phyloP scores from a whole-genome alignment of 1,284 basidiomycete genomes.

The Trichosporon inkin region DNA sequence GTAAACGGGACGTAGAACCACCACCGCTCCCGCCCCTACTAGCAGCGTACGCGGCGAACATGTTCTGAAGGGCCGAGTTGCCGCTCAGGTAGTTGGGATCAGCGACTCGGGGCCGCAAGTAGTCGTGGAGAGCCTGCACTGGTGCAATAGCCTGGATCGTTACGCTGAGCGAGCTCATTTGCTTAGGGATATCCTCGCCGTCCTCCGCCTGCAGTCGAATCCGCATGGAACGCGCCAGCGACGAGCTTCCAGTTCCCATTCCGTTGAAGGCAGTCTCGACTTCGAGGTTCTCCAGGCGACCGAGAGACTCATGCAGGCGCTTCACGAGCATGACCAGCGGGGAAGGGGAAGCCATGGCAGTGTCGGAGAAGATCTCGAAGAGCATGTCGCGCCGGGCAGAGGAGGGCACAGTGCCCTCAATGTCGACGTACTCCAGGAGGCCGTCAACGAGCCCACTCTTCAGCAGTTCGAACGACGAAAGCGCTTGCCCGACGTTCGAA shows the following conservation, averaged over 20 bases:
- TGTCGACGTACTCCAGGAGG: slow-evolving; percentile 74
- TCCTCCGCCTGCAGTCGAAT: slow-evolving; percentile 82
- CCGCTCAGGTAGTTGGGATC: slow-evolving; percentile 60
- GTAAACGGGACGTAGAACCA: slow-evolving; percentile 55
- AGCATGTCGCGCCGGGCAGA: slow-evolving; percentile 65
- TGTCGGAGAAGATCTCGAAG: slow-evolving; percentile 66
- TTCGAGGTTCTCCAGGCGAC: slow-evolving; percentile 88
- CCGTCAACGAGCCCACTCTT: slow-evolving; percentile 90
- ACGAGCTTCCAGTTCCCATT: slow-evolving; percentile 18
- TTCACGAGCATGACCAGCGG: slow-evolving; percentile 81
- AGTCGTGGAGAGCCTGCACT: slow-evolving; percentile 90
- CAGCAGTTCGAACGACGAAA: slow-evolving; percentile 93
- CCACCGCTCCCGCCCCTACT: slow-evolving; percentile 21
- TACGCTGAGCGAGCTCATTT: slow-evolving; percentile 80
- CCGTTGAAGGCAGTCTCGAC: slow-evolving; percentile 68
- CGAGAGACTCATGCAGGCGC: slow-evolving; percentile 87
- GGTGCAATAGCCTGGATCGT: slow-evolving; percentile 96
- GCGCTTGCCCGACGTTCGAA: slow-evolving; percentile 61
- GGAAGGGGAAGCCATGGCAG: slow-evolving; percentile 54
- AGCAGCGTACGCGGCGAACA: slow-evolving; percentile 81
- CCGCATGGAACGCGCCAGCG: slow-evolving; percentile 55
- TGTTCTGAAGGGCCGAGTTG: slow-evolving; percentile 60
- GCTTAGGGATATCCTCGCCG: slow-evolving; percentile 77
- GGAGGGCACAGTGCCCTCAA: slow-evolving; percentile 53
- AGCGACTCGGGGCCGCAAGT: slow-evolving; percentile 82